Base-by-base conservation (phyloP, 176 grass and related monocot genomes). In the Cenchrus americanus region DNA sequence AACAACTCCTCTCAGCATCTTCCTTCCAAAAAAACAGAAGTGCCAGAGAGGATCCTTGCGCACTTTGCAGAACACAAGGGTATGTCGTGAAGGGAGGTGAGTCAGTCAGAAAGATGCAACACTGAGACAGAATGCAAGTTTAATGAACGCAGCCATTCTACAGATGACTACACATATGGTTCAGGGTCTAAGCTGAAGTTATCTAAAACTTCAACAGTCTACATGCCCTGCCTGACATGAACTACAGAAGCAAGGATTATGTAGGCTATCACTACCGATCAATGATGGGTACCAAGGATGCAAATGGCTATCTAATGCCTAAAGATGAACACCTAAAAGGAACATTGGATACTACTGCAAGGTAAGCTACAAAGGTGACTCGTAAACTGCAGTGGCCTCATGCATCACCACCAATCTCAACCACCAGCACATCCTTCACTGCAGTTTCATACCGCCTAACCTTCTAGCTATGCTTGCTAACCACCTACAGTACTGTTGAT, bases 1-100 rank as follows among this genome's bases (percentile, higher is more conserved):
- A 69, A 82, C 69, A 84, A 66, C 78, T 18, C 53, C 59, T 85
- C 70, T 76, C 80, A 65, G 82, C 83, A 67, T 86, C 87, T 89
- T 91, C 93, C 83, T 86, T 90, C 70, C 69, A 90, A 97, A 97
- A 97, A 93, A 86, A 72, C 86, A 84, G 90, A 92, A 97, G 92
- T 92, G 89, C 73, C 81, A 80, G 80, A 23, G 10, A 53, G 32
- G 55, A 94, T 44, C 65, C 46, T 62, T 68, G 76, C 55, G 69
- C 62, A 19, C 79, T 77, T 90, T 90, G 75, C 57, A 77, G 75
- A 86, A 32, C 66, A 87, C 84, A 27, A 88, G 73, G 79, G 48
- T 46, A 80, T 73, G 80, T 73, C 22, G 76, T 77, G 42, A 86
- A 88, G 62, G 73, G 68, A 82, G 77, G 37, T 85, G 23, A 83